Base-by-base conservation (phyloP, 495 filamentous ascomycete species). In the Talaromyces ruber region DNA sequence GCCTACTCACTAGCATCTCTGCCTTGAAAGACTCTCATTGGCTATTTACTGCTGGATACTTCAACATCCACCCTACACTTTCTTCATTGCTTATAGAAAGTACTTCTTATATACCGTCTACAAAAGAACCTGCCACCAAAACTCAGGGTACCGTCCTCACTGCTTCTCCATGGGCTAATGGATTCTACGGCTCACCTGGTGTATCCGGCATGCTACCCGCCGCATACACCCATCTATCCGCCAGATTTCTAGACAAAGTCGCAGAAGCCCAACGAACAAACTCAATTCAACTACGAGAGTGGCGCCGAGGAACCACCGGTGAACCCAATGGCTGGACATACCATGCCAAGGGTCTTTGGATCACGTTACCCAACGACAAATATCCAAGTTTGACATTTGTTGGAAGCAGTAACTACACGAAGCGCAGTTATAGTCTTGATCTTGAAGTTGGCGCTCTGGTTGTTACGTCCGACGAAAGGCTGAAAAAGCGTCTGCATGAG, bases 21-120 rank as follows among this genome's bases (percentile, higher is more conserved):
- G 74, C 81, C 22, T 89, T 88, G 67, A 72, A 78, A 37, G 79
- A 82, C 34, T 88, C 88, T 4, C 85, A 82, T 37, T 98, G 94
- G 93, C 91, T 91, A 14, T 98, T 98, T 74, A 98, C 94, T 22
- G 93, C 94, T 2, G 94, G 94, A 28, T 98, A 98, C 72, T 98
- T 98, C 79, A 98, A 99, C 74, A 95, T 94, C 56, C 89, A 91
- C 43, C 86, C 93, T 2, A 81, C 84, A 2, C 82, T 97, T 6
- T 92, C 89, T 16, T 81, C 86, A 53, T 81, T 96, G 4, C 76
- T 98, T 1, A 84, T 99, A 18, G 76, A 81, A 18, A 92, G 76
- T 61, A 78, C 75, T 11, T 76, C 76, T 21, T 16, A 32, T 24
- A 54, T 29, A 9, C 14, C 60, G 2, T 59, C 67, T 4, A 66